Evolutionary conservation across 257 asterid genomes (phyloP).

Genomic region (Galeopsis tetrahit): DNA sequence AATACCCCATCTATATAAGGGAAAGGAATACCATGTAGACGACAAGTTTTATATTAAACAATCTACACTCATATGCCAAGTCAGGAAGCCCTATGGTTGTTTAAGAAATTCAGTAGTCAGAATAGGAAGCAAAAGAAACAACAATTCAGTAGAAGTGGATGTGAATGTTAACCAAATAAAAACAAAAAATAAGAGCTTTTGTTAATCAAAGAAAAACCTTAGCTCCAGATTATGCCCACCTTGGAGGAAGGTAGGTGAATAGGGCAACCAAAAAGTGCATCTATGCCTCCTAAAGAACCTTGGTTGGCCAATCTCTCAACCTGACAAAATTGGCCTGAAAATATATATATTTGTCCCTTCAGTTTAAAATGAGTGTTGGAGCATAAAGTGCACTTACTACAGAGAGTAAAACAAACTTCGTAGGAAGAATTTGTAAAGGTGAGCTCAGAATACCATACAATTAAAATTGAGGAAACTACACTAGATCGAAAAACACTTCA

Average conservation of each 20-base stretch:
- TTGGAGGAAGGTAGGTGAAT: conserved; percentile 84
- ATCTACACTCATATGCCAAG: conserved; percentile 23
- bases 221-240: conserved; percentile 48
- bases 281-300: conserved; percentile 88
- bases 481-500: conserved; percentile 38
- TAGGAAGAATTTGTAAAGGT: conserved; percentile 77
- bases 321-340: conserved; percentile 44
- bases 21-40: conserved; percentile 17
- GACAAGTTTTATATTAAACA: conserved; percentile 19
- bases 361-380: conserved; percentile 21
- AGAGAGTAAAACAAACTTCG: conserved; percentile 70
- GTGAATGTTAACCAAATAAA: neutral
- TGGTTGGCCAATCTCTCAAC: conserved; percentile 76
- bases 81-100: conserved; percentile 5
- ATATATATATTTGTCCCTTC: conserved; percentile 29
- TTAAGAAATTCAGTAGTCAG: neutral
- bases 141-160: conserved; percentile 17
- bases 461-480: conserved; percentile 1
- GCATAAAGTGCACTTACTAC: conserved; percentile 53
- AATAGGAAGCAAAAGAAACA: conserved; percentile 22
- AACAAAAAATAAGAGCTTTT: neutral
- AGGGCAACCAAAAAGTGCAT: conserved; percentile 96
- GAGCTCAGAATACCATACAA: conserved; percentile 31
- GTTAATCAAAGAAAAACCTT: conserved; percentile 24
- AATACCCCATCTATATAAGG: too few relatives aligned